Evolutionary conservation across 805 yeast species (phyloP).

Genomic region (Candida palmyrensis): DNA sequence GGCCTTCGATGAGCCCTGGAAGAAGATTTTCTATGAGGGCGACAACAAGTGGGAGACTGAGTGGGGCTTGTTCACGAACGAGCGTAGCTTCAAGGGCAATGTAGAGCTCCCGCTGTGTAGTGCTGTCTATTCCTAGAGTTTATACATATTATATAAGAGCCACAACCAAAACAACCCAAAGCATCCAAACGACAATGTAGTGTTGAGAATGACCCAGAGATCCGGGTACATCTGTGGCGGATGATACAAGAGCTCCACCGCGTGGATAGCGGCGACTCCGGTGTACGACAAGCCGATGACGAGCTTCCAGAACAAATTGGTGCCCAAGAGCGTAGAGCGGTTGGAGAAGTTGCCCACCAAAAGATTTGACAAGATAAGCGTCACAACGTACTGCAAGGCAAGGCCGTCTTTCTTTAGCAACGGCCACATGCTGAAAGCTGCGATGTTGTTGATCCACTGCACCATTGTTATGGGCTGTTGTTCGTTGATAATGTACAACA

Average conservation of each 20-base stretch:
- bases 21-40: constrained; percentile 43
- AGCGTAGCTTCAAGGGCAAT: constrained; percentile 42
- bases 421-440: constrained; percentile 86
- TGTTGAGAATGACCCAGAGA: constrained; percentile 76
- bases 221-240: constrained; percentile 74
- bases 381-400: constrained; percentile 61
- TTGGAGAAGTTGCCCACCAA: constrained; percentile 20
- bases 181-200: constrained; percentile 67
- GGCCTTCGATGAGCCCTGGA: constrained; percentile 75
- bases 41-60: constrained; percentile 59
- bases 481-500: constrained; percentile 54
- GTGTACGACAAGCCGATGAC: constrained; percentile 27
- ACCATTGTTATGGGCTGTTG: constrained; percentile 64
- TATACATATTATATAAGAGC: constrained; percentile 50
- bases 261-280: constrained; percentile 46
- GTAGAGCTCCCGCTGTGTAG: constrained; percentile 37
- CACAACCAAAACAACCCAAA: constrained; percentile 79
- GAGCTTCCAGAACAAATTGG: constrained; percentile 20
- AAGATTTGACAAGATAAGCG: constrained; percentile 49
- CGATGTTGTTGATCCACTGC: constrained; percentile 83
- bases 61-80: constrained; percentile 59
- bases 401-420: constrained; percentile 72
- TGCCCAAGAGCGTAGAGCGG: constrained; percentile 16
- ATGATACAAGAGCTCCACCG: constrained; percentile 42
- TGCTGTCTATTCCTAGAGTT: constrained; percentile 1